A percentile compares a stretch with the other conserved stretches of the same genome.
These are phyloP conservation scores for Pyrus betulifolia DNA, from an alignment of 306 rosid species.

Conservation along the genomic window DNA sequence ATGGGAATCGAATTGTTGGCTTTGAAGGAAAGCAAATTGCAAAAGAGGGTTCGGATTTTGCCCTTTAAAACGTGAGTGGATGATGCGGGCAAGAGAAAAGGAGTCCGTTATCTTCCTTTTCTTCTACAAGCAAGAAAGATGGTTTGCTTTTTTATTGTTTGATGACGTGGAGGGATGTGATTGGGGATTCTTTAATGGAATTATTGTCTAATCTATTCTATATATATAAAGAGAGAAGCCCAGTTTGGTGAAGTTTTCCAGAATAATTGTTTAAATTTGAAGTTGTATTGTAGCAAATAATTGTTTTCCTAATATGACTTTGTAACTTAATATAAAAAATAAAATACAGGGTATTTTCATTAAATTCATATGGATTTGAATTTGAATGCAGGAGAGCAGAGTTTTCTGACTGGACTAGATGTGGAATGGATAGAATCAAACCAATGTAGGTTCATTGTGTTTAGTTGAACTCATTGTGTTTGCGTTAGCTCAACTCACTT, in stretches of 20 bases:
- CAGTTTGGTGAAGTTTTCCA: no score
- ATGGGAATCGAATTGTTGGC: constrained; percentile 8
- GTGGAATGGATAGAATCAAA: not conserved
- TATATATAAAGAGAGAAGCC: no score
- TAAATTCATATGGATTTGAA: not conserved
- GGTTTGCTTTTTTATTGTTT: not conserved
- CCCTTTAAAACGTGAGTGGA: not conserved
- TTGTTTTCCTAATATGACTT: no score
- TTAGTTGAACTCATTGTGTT: no score
- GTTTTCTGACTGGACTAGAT: not conserved
- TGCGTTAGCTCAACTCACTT: not conserved
- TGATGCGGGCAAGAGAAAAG: not conserved
- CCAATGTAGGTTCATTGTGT: not conserved
- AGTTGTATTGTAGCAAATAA: no score
- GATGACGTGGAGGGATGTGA: not conserved
- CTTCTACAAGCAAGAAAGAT: not conserved
- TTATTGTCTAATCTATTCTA: no score
- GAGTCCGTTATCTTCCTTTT: not conserved
- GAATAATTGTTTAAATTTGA: not conserved
- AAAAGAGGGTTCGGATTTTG: not conserved
- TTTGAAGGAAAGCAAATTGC: constrained; percentile 32
- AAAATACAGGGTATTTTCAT: no score
- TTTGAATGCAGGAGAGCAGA: not conserved
- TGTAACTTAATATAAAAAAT: no score
- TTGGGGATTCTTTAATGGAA: not conserved